Percentiles rank a stretch among this genome's conserved stretches.
These are phyloP conservation scores for Vaccinium macrocarpon DNA, from an alignment of 148 eudicot genomes.

Conservation along the genomic window DNA sequence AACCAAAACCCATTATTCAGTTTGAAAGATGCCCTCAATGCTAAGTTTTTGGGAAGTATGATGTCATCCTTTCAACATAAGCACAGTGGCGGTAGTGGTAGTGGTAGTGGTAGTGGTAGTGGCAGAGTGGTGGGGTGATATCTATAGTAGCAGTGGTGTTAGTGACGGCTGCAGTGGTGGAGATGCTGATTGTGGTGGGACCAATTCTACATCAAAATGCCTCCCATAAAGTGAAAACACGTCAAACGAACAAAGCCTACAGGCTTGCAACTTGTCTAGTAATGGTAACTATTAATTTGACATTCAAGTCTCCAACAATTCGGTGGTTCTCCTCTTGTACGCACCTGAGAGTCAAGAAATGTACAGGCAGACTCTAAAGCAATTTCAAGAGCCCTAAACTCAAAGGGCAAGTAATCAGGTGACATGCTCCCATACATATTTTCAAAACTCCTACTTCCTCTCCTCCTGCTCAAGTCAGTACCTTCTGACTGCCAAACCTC, in stretches of 20 bases:
- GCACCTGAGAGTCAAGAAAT: conserved; percentile 93
- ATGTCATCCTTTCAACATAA: conserved; percentile 7
- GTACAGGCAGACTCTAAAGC: conserved; percentile 94
- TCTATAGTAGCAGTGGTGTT: too few species aligned
- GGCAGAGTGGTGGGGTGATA: too few species aligned
- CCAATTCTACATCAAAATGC: conserved; percentile 3
- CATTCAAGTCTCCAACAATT: background rate
- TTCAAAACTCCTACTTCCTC: conserved; percentile 54
- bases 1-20: background rate
- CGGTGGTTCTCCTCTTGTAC: conserved; percentile 5
- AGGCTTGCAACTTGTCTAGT: too few species aligned
- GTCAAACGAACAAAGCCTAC: too few species aligned
- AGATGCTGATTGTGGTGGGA: too few species aligned
- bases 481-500: conserved; percentile 79
- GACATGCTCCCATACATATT: conserved; percentile 49
- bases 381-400: conserved; percentile 91
- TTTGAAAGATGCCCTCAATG: background rate
- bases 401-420: conserved; percentile 96
- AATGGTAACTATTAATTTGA: background rate
- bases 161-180: too few species aligned
- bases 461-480: conserved; percentile 41
- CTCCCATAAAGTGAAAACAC: background rate
- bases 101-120: too few species aligned
- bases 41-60: background rate
- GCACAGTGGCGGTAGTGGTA: background rate